A percentile compares a stretch with the other conserved stretches of the same genome.
phyloP scores from a whole-genome alignment of 2,329 filamentous ascomycete species.

The Ramichloridium luteum region DNA sequence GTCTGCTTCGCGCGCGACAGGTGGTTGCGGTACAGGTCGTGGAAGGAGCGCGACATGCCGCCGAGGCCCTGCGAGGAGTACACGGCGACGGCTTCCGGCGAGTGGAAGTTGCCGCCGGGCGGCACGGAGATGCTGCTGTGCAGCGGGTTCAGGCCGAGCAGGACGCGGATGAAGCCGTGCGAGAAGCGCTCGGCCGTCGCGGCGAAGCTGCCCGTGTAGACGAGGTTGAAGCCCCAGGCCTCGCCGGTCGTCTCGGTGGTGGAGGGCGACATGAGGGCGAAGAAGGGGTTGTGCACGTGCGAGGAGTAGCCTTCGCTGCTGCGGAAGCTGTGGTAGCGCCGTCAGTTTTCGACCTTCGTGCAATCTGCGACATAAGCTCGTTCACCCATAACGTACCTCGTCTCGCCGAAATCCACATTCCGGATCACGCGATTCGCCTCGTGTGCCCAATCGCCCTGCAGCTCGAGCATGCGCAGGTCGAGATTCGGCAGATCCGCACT shows the following conservation, averaged over 20 bases:
- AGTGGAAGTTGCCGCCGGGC: constrained; percentile 45
- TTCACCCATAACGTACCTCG: constrained; percentile 3
- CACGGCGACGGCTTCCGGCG: constrained; percentile 51
- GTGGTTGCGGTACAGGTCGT: constrained; percentile 49
- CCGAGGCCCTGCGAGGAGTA: constrained; percentile 48
- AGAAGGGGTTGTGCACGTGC: constrained; percentile 53
- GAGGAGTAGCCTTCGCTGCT: constrained; percentile 51
- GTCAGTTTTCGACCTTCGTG: too few relatives aligned
- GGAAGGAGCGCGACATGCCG: constrained; percentile 50
- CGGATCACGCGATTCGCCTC: constrained; percentile 42
- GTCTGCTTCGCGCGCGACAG: constrained; percentile 47
- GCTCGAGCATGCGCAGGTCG: constrained; percentile 50
- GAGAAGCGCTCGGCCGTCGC: constrained; percentile 51
- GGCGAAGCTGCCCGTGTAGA: constrained; percentile 52
- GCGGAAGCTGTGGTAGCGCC: constrained; percentile 48
- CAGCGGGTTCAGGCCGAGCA: constrained; percentile 48
- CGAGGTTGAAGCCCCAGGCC: constrained; percentile 52
- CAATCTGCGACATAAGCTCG: too few relatives aligned
- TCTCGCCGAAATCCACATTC: constrained; percentile 43
- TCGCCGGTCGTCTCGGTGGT: constrained; percentile 51
- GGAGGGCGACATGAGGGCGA: constrained; percentile 42
- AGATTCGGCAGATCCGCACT: constrained; percentile 49
- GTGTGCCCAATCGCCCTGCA: constrained; percentile 51
- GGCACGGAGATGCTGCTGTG: constrained; percentile 48
- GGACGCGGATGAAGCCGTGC: constrained; percentile 47